phyloP scores from a whole-genome alignment of 2,329 filamentous ascomycete genomes.

The Aaosphaeria pasadenensis region DNA sequence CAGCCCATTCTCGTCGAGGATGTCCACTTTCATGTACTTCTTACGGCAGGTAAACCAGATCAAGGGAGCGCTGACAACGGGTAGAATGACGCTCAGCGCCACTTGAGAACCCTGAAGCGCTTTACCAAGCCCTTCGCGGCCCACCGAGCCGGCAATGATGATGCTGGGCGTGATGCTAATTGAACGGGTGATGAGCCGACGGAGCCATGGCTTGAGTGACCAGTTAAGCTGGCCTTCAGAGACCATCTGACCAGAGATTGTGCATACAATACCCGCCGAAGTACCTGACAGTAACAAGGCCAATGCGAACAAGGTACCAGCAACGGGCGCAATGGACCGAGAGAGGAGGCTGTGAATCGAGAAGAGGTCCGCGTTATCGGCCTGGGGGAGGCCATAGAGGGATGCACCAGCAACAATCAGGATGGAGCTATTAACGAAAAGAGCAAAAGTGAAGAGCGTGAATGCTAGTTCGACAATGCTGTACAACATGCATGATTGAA shows the following conservation, averaged over 20 bases:
- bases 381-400: slow-evolving; percentile 59
- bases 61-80: slow-evolving; percentile 78
- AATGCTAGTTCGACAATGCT: slow-evolving; percentile 68
- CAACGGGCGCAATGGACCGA: slow-evolving; percentile 65
- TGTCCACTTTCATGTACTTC: slow-evolving; percentile 72
- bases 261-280: slow-evolving; percentile 82
- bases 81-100: slow-evolving; percentile 72
- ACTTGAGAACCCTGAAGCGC: slow-evolving; percentile 78
- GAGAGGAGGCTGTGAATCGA: slow-evolving; percentile 74
- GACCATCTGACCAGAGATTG: slow-evolving; percentile 87
- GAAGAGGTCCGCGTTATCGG: slow-evolving; percentile 73
- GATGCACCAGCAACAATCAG: slow-evolving; percentile 78
- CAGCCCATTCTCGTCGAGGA: slow-evolving; percentile 9
- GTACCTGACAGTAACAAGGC: slow-evolving; percentile 77
- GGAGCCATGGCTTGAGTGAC: slow-evolving; percentile 72
- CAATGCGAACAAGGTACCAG: slow-evolving; percentile 80
- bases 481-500: slow-evolving; percentile 70
- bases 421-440: slow-evolving; percentile 82
- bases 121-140: slow-evolving; percentile 64
- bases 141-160: slow-evolving; percentile 77
- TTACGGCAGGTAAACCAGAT: slow-evolving; percentile 81
- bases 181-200: slow-evolving; percentile 71
- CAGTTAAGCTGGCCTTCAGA: slow-evolving; percentile 78
- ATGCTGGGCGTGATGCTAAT: slow-evolving; percentile 82
- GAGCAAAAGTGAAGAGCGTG: slow-evolving; percentile 76